Conservation (phyloP, 2,329 filamentous ascomycete genomes). For the Colletotrichum magnum region DNA sequence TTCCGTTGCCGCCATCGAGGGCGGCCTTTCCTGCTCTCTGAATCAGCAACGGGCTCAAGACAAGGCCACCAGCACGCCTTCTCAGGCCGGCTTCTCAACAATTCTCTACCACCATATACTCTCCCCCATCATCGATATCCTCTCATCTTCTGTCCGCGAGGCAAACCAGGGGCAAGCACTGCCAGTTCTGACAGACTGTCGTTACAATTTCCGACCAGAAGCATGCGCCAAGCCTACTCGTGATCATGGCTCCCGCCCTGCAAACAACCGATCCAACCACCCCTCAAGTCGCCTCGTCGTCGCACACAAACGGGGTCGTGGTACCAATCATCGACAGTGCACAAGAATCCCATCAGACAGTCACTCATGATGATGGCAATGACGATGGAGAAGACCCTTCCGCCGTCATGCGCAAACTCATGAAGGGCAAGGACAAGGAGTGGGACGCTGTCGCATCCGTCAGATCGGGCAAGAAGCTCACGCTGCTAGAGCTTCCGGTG, state of each 20-base stretch:
- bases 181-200: background rate
- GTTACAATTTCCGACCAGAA: slow-evolving; percentile 14
- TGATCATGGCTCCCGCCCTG: slow-evolving; percentile 39
- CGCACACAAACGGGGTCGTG: slow-evolving; percentile 29
- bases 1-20: background rate
- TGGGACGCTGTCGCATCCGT: slow-evolving; percentile 71
- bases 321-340: slow-evolving; percentile 21
- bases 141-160: background rate
- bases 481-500: slow-evolving; percentile 81
- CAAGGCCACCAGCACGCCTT: slow-evolving; percentile 13
- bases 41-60: slow-evolving; percentile 8
- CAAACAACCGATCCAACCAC: slow-evolving; percentile 35
- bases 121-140: background rate
- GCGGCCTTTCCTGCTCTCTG: slow-evolving; percentile 11
- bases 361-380: slow-evolving; percentile 10
- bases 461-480: slow-evolving; percentile 55
- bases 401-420: slow-evolving; percentile 51
- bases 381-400: slow-evolving; percentile 41
- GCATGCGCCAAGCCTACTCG: slow-evolving; percentile 33
- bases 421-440: slow-evolving; percentile 76
- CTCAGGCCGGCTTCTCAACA: background rate
- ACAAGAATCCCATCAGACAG: slow-evolving; percentile 13
- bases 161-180: background rate
- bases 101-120: background rate
- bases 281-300: slow-evolving; percentile 33